phyloP scores from a whole-genome alignment of 371 early-diverging fungal species.

The Mucor saturninus region DNA sequence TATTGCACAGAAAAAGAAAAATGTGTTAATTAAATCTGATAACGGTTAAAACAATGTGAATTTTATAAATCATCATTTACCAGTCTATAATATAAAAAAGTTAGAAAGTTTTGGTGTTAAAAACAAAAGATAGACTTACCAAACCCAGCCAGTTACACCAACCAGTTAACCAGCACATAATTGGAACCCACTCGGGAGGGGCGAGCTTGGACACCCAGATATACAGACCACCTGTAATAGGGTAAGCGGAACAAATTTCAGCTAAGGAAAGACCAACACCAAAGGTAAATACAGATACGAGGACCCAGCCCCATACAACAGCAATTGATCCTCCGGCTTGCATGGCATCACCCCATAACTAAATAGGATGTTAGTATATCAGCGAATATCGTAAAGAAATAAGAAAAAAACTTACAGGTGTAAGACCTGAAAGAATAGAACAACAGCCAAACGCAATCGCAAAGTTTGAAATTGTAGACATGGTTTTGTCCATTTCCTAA shows the following conservation, averaged over 20 bases:
- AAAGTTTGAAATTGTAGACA: conserved; percentile 68
- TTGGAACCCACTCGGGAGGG: conserved; percentile 60
- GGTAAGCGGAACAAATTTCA: conserved; percentile 78
- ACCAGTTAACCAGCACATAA: conserved; percentile 63
- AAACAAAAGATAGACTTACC: conserved; percentile 19
- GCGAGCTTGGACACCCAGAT: conserved; percentile 68
- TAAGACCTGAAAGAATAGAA: conserved; percentile 65
- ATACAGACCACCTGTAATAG: conserved; percentile 66
- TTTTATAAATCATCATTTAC: conserved; percentile 5
- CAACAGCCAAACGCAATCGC: conserved; percentile 68
- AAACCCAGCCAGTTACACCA: conserved; percentile 68
- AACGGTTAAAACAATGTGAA: neutral
- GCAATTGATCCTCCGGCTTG: conserved; percentile 72
- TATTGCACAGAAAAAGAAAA: conserved; percentile 4
- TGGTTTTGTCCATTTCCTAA: conserved; percentile 69
- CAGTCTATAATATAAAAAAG: conserved; percentile 21
- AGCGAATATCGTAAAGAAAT: neutral
- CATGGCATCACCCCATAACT: conserved; percentile 65
- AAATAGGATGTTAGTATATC: neutral
- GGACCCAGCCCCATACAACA: conserved; percentile 74
- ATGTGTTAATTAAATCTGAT: neutral
- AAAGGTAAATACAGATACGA: conserved; percentile 68
- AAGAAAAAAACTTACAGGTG: conserved; percentile 42
- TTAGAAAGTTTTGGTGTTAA: neutral
- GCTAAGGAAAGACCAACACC: conserved; percentile 72